Base-by-base conservation (phyloP, 441 rosid species). In the Adansonia madagascariensis region DNA sequence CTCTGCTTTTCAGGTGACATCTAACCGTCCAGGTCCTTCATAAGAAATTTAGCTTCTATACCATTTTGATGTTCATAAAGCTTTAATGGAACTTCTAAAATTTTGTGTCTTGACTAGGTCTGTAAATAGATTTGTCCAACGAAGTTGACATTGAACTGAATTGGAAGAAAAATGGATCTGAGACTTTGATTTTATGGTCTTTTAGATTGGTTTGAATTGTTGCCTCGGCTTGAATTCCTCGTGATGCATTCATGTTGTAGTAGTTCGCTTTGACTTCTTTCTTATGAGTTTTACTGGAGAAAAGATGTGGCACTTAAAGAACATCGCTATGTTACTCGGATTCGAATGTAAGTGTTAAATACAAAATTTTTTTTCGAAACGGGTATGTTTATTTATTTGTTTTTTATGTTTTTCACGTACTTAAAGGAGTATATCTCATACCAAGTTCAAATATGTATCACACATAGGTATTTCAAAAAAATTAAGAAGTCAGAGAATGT, bases 41-140 rank as follows among this genome's bases (percentile, higher is more conserved):
- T 77, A 75, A 78, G 68, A 73, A 75, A 49, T 62, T 49, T 75
- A 56, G 31, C 50, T 75, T 70, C 46, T 12, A 1, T 47, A 18
- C 60, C 46, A 75, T 61, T 49, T 61, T 66, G 44, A 62, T 75
- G 47, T 62, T 44, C 73, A 75, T 82, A 80, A 74, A 14, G 77
- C 65, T 49, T 49, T 49, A 78, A 81, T 82, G 71, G 49, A 49
- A 24, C 5, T 3, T 67, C 75, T 78, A 76, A 63, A 47, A 8
- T 75, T 84, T 81, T 74, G 71, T 83, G 85, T 80, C 78, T 77
- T 76, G 79, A 73, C 65, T 64, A 76, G 85, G 79, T 71, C 8
- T 85, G 89, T 86, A 88, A 66, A 88, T 86, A 86, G 84, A 78
- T 68, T 27, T 77, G 76, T 79, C 72, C 83, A 68, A 50, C 73